Conservation (phyloP, 2,329 filamentous ascomycete genomes). For the Cadophora sp. region DNA sequence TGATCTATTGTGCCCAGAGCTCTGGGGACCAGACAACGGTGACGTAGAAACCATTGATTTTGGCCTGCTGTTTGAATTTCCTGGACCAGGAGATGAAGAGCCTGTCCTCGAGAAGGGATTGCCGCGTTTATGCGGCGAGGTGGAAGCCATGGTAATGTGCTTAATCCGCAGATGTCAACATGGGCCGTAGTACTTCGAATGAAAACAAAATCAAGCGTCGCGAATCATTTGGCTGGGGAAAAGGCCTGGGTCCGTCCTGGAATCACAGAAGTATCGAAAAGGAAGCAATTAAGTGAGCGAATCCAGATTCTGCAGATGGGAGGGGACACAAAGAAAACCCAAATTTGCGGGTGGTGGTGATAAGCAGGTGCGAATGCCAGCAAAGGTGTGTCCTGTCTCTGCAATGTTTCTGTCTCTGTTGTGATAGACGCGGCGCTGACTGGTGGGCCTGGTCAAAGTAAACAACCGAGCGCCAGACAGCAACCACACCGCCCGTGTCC, state of each 20-base stretch:
- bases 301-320: constrained; percentile 13
- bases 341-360: not conserved
- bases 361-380: constrained; percentile 15
- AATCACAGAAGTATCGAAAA: not conserved
- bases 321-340: not conserved
- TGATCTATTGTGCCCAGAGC: constrained; percentile 64
- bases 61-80: constrained; percentile 61
- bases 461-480: constrained; percentile 16
- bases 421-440: constrained; percentile 8
- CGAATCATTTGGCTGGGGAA: not conserved
- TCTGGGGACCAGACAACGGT: constrained; percentile 45
- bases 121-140: constrained; percentile 75
- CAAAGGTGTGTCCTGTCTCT: not conserved
- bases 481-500: not conserved
- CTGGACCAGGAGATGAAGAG: constrained; percentile 69
- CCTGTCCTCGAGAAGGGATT: constrained; percentile 79
- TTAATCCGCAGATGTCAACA: constrained; percentile 30
- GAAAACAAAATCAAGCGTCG: constrained; percentile 24
- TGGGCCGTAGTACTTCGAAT: constrained; percentile 3
- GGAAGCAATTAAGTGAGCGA: not conserved
- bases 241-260: not conserved
- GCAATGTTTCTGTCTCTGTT: constrained; percentile 3
- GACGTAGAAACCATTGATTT: constrained; percentile 74
- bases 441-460: constrained; percentile 17
- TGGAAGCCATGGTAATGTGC: constrained; percentile 56